Conservation (phyloP, 345 rosid genomes). For the Gynandropsis gynandra region DNA sequence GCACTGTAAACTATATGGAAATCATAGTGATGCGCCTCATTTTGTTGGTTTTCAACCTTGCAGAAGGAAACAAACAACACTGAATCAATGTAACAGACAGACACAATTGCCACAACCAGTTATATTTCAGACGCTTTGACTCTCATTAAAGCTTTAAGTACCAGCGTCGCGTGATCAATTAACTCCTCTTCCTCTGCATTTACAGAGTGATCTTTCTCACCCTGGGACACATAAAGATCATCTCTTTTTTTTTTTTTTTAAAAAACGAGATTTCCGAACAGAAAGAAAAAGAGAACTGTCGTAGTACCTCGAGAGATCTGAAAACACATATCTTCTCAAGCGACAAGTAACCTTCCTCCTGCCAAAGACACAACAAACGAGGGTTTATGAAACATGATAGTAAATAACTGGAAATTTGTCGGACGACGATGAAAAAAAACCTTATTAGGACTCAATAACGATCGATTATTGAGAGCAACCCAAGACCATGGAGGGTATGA, state of each 20-base stretch:
- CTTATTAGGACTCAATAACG: conserved; percentile 28
- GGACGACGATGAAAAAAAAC: conserved; percentile 26
- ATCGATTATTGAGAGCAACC: conserved; percentile 33
- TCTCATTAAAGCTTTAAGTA: conserved; percentile 18
- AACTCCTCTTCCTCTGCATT: conserved; percentile 33
- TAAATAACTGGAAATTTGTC: not conserved
- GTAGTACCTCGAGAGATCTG: conserved; percentile 37
- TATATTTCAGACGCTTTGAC: not conserved
- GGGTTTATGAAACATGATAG: not conserved
- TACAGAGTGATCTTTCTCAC: conserved; percentile 16
- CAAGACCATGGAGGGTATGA: conserved; percentile 51
- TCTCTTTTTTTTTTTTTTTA: no score
- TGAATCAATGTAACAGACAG: no score
- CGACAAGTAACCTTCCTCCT: conserved; percentile 53
- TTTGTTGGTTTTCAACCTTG: conserved; percentile 39
- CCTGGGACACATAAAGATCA: conserved; percentile 21
- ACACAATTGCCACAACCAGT: no score
- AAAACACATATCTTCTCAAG: conserved; percentile 44
- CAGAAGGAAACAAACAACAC: conserved; percentile 6
- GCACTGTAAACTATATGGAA: conserved; percentile 70
- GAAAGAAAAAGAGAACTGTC: not conserved
- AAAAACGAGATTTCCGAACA: not conserved
- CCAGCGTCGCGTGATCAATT: conserved; percentile 56
- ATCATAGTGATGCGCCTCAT: conserved; percentile 55
- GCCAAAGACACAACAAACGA: conserved; percentile 11